phyloP scores from a whole-genome alignment of 2,329 filamentous ascomycete genomes.

The Metarhizium guizhouense region DNA sequence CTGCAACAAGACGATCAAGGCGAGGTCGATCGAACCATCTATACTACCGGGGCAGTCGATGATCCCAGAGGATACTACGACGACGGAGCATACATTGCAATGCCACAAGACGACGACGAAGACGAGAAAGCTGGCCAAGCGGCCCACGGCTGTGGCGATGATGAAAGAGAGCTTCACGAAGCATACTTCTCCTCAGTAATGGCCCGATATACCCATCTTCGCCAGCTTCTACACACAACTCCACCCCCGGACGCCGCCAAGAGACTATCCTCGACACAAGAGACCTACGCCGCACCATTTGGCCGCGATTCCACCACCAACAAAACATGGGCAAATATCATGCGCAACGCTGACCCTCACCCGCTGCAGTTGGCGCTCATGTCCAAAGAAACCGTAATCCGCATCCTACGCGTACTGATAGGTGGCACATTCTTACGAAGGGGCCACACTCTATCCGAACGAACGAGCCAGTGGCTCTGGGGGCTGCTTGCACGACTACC shows the following conservation, averaged over 20 bases:
- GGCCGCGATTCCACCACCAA: constrained; percentile 40
- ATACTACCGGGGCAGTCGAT: constrained; percentile 41
- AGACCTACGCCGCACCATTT: constrained; percentile 46
- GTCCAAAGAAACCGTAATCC: constrained; percentile 56
- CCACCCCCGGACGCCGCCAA: constrained; percentile 45
- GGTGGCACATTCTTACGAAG: constrained; percentile 54
- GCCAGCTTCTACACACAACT: constrained; percentile 46
- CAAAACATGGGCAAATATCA: constrained; percentile 40
- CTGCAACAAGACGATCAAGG: constrained; percentile 16
- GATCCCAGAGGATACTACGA: constrained; percentile 59
- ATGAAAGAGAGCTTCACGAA: constrained; percentile 42
- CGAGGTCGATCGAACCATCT: constrained; percentile 24
- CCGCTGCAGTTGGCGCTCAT: constrained; percentile 55
- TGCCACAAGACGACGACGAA: constrained; percentile 30
- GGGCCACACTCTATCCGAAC: constrained; percentile 49
- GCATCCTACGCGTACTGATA: constrained; percentile 58
- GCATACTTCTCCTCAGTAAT: constrained; percentile 61
- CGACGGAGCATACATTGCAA: constrained; percentile 71
- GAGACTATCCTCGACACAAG: constrained; percentile 43
- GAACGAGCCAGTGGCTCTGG: constrained; percentile 80
- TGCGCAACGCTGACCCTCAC: constrained; percentile 45
- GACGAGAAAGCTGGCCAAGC: constrained; percentile 14
- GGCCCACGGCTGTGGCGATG: constrained; percentile 16
- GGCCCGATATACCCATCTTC: constrained; percentile 56
- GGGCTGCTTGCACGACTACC: constrained; percentile 67